These are phyloP conservation scores for Corylus americana DNA, from an alignment of 306 rosid genomes.

Conservation along the genomic window DNA sequence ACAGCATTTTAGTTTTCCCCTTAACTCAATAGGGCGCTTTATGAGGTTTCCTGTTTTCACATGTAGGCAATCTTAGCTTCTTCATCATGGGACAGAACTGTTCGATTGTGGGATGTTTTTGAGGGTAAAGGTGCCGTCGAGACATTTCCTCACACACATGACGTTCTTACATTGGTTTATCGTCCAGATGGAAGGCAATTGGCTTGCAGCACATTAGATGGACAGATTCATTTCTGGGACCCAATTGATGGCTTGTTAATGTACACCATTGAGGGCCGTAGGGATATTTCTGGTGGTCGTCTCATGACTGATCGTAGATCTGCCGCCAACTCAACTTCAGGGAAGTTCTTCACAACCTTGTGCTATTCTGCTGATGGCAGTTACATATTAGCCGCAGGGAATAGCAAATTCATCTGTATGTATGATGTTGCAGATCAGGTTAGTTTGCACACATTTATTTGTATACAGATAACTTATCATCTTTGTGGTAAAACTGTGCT, in stretches of 20 bases:
- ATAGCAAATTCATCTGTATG: conserved; percentile 93
- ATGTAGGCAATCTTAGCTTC: conserved; percentile 81
- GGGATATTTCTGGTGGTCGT: conserved; percentile 94
- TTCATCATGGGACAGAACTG: conserved; percentile 91
- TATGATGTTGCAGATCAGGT: conserved; percentile 97
- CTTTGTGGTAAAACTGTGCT: background rate
- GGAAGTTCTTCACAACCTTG: conserved; percentile 86
- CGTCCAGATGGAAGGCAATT: conserved; percentile 97
- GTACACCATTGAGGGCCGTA: conserved; percentile 88
- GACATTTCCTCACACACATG: conserved; percentile 78
- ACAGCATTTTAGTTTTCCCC: background rate
- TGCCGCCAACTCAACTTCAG: conserved; percentile 78
- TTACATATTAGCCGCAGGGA: conserved; percentile 86
- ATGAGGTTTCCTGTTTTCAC: conserved; percentile 23
- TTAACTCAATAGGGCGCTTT: background rate
- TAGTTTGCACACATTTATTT: conserved; percentile 28
- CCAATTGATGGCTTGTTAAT: conserved; percentile 82
- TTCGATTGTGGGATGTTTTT: conserved; percentile 95
- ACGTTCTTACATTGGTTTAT: conserved; percentile 83
- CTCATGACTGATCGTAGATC: conserved; percentile 90
- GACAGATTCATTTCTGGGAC: conserved; percentile 96
- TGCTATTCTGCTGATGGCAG: conserved; percentile 96
- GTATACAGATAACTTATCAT: background rate
- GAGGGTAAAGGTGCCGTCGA: conserved; percentile 89
- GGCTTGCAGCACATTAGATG: conserved; percentile 96